Base-by-base conservation (phyloP, 1,284 basidiomycete species). In the Laetiporus sulphureus region DNA sequence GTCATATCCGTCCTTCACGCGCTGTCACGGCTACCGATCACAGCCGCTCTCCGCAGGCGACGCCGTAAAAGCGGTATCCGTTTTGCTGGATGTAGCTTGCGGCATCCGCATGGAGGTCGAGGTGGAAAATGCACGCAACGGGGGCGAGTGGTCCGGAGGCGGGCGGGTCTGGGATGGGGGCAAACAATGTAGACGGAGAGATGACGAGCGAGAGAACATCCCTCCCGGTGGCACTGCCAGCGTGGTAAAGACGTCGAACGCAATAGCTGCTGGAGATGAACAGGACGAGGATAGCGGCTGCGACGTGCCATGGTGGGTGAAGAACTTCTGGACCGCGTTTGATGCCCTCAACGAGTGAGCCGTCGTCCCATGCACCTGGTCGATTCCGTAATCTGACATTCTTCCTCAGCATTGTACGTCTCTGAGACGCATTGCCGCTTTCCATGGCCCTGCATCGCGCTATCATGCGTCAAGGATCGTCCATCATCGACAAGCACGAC, bases 271-370 rank as follows among this genome's bases (percentile, higher is more conserved):
- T 27, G 54, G 45, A 15, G 59, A 53, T 5, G 59, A 61, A 13
- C 65, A 63, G 2, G 67, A 68, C 21, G 57, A 58, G 31, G 66
- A 65, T 31, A 63, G 65, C 19, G 58, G 62, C 11, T 67, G 69
- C 44, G 63, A 58, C 12, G 64, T 79, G 32, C 70, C 77, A 38
- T 92, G 88, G 88, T 88, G 89, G 80, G 75, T 86, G 34, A 75
- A 73, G 57, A 97, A 96, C 62, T 97, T 95, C 56, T 97, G 93
- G 94, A 77, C 78, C 5, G 90, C 91, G 2, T 95, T 84, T 58
- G 93, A 96, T 60, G 87, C 93, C 11, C 74, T 95, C 42, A 72
- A 76, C 48, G 83, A 95, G 92, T 95, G 63, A 71, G 90, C 73
- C 12, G 6, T 7, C 23, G 25, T 40, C 32, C 30, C 20, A 11